phyloP scores from a whole-genome alignment of 2,329 filamentous ascomycete species.

The Aphanocladium album region DNA sequence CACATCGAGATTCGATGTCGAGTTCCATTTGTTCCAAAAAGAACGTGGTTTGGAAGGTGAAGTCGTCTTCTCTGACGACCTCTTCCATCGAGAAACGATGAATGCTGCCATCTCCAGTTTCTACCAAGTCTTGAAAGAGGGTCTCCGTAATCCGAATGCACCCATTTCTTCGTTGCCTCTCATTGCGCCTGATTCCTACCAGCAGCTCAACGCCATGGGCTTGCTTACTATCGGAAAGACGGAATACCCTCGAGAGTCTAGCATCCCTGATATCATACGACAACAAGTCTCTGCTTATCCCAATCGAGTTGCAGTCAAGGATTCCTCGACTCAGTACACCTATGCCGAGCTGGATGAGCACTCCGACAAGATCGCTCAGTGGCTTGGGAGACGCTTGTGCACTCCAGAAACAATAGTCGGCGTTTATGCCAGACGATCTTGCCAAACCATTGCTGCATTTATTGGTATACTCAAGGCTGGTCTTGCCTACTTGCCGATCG shows the following conservation, averaged over 20 bases:
- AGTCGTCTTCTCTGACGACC: neutral
- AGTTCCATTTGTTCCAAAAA: conserved; percentile 2
- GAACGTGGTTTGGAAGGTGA: neutral
- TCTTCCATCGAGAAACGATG: neutral
- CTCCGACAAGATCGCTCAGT: conserved; percentile 17
- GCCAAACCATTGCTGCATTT: conserved; percentile 20
- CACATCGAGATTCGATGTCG: neutral
- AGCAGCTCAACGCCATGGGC: conserved; percentile 1
- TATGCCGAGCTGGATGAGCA: conserved; percentile 20
- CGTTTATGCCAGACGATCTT: conserved; percentile 18
- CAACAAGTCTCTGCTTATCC: conserved; percentile 15
- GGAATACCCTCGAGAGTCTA: conserved; percentile 17
- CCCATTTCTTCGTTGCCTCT: too few species aligned
- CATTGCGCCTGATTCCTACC: neutral
- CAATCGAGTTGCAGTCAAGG: conserved; percentile 17
- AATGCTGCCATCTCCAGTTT: neutral
- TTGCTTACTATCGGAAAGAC: conserved; percentile 3
- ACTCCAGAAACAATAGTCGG: conserved; percentile 18
- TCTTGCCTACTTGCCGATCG: conserved; percentile 22
- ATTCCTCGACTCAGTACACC: conserved; percentile 15
- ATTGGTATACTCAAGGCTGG: conserved; percentile 22
- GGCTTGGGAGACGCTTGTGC: conserved; percentile 14
- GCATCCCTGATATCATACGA: conserved; percentile 19
- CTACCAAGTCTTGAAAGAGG: conserved; percentile 3
- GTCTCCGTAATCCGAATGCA: too few species aligned